Evolutionary conservation across 1,139 yeast species (phyloP), one percentile per base, ranked within the genome.

Genomic region (Lodderomyces theae): DNA sequence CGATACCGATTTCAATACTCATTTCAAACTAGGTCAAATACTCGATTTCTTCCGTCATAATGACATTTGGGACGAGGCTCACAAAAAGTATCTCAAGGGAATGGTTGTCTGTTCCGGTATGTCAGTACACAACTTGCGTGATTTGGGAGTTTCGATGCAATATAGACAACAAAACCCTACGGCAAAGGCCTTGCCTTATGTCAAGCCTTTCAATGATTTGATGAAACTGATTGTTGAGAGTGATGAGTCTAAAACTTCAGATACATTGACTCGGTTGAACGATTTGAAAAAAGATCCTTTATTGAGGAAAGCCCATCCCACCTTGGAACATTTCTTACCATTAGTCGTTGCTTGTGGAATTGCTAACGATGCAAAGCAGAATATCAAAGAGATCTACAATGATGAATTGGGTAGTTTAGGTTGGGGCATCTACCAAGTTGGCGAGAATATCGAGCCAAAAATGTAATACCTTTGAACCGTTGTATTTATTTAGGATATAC

Each of bases 51-150:
- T 80, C 49, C 69, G 89, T 48, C 65, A 69, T 4, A 62, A 76
- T 40, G 43, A 53, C 39, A 51, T 69, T 26, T 65, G 68, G 66
- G 69, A 68, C 45, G 58, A 61, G 24, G 39, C 43, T 3, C 41
- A 49, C 7, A 45, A 58, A 15, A 51, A 49, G 18, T 55, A 64
- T 42, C 52, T 64, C 68, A 75, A 51, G 66, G 86, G 61, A 32
- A 65, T 56, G 58, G 51, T 86, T 4, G 56, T 86, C 4, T 74
- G 80, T 43, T 82, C 90, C 0, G 95, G 95, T 2, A 82, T 84
- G 86, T 69, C 86, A 5, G 94, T 85, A 12, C 95, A 86, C 60
- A 86, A 86, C 51, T 67, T 86, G 37, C 52, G 77, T 31, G 90
- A 85, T 46, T 34, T 79, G 17, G 63, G 74, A 8, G 7, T 23